phyloP scores from a whole-genome alignment of 148 eudicot genomes.

The Camellia granthamiana region DNA sequence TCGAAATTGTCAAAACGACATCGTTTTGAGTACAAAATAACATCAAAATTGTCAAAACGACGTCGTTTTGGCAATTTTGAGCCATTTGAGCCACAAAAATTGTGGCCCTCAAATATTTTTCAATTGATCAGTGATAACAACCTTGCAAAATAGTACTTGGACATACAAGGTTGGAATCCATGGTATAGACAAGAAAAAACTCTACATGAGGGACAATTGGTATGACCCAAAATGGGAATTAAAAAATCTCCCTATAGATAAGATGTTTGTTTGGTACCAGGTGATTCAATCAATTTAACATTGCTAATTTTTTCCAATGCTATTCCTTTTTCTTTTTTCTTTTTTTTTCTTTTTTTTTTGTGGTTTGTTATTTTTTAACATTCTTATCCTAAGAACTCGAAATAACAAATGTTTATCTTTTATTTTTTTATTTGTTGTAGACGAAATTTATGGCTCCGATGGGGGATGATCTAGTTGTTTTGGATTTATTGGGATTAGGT shows the following conservation, averaged over 20 bases:
- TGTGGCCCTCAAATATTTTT: too few species aligned
- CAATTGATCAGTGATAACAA: slow-evolving; percentile 20
- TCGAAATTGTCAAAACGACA: too few species aligned
- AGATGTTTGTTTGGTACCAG: slow-evolving; percentile 47
- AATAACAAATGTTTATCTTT: not conserved
- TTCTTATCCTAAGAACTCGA: not conserved
- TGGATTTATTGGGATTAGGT: slow-evolving; percentile 36
- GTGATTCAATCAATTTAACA: slow-evolving; percentile 10
- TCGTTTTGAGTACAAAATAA: too few species aligned
- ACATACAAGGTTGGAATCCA: slow-evolving; percentile 28
- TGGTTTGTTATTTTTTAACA: too few species aligned
- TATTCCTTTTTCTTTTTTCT: too few species aligned
- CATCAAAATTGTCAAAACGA: too few species aligned
- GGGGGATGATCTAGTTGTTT: slow-evolving; percentile 36
- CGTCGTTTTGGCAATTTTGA: too few species aligned
- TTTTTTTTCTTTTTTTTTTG: too few species aligned
- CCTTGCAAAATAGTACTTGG: slow-evolving; percentile 28
- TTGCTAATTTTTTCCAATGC: not conserved
- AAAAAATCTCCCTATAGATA: slow-evolving; percentile 19
- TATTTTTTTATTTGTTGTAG: slow-evolving; percentile 9
- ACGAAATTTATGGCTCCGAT: slow-evolving; percentile 33
- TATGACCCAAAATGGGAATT: slow-evolving; percentile 17
- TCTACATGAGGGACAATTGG: not conserved
- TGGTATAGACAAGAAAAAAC: slow-evolving; percentile 24
- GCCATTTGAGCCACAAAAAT: too few species aligned